Conservation (phyloP, 2,329 filamentous ascomycete species). For the Xylariaceae sp. region DNA sequence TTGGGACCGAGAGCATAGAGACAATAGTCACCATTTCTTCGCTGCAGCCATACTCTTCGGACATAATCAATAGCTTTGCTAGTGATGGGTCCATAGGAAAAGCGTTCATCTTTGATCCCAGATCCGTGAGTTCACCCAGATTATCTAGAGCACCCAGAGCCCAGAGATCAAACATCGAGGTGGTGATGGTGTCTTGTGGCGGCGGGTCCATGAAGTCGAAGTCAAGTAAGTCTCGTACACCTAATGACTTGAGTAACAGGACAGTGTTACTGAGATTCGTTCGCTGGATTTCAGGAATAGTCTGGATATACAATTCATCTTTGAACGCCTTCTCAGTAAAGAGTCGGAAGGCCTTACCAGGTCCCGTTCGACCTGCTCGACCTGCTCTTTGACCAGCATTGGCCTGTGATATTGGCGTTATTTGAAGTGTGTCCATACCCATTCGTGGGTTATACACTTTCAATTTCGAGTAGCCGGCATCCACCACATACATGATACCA, state of each 20-base stretch:
- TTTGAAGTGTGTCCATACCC: conserved; percentile 98
- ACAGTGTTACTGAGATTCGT: conserved; percentile 96
- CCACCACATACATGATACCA: conserved; percentile 98
- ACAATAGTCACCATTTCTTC: conserved; percentile 99
- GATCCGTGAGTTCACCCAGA: conserved; percentile 80
- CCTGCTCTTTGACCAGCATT: conserved; percentile 92
- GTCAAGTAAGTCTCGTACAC: conserved; percentile 88
- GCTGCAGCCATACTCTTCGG: conserved; percentile 84
- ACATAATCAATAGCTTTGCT: conserved; percentile 90
- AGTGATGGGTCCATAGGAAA: conserved; percentile 98
- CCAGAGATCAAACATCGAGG: conserved; percentile 96
- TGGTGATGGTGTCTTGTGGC: conserved; percentile 95
- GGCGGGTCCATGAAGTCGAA: conserved; percentile 99
- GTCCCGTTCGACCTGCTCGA: conserved; percentile 88
- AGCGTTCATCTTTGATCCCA: conserved; percentile 90
- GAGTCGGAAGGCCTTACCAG: conserved; percentile 89
- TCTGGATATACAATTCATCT: conserved; percentile 93
- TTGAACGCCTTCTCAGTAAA: conserved; percentile 94
- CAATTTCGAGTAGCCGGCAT: conserved; percentile 92
- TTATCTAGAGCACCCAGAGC: conserved; percentile 91
- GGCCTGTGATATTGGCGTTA: conserved; percentile 95
- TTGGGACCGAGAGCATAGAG: conserved; percentile 94
- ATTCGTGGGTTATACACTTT: conserved; percentile 99
- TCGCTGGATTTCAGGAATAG: conserved; percentile 94
- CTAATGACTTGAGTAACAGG: conserved; percentile 86